Evolutionary conservation across 768 basidiomycete species (phyloP), one percentile per base, ranked within the genome.

Genomic region (Boletellus ananas): DNA sequence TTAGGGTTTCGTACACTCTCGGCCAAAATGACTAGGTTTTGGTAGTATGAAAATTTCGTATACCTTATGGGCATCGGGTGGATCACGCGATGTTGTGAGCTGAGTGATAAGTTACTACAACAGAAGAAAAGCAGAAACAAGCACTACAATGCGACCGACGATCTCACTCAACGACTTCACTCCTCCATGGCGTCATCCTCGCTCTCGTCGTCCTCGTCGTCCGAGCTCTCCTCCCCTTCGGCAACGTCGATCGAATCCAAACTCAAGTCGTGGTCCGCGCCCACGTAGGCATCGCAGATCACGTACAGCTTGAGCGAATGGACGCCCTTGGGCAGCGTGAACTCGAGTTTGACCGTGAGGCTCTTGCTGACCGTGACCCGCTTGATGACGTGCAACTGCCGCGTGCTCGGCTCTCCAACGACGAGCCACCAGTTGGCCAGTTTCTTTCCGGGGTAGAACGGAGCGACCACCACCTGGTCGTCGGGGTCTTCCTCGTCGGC

Each of bases 371-470:
- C 81, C 0, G 95, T 95, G 27, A 97, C 90, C 37, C 86, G 86
- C 79, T 94, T 81, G 71, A 84, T 74, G 71, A 90, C 75, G 5
- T 92, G 84, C 12, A 99, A 74, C 58, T 92, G 87, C 34, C 84
- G 81, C n/a, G 81, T 84, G 31, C 74, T 74, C 6, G 85, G 77
- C 45, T 94, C 89, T n/a, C 92, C 93, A 12, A 97, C 78, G 41
- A 98, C 94, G 31, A 97, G 78, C 94, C 94, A 98, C 95, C 94
- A 98, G 61, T 93, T 94, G 49, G 89, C 83, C 69, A 92, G 80
- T 76, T 97, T 97, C 70, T 85, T 87, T 47, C 72, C 75, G 0
- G 95, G 95, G 74, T 89, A 98, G 72, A 85, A 89, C 0, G 96
- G 94, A 1, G 96, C 95, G n/a, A 97, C 79, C 31, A 94, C 94